These are phyloP conservation scores for Peniophora sp. DNA, from an alignment of 1,284 basidiomycete species.

Conservation along the genomic window DNA sequence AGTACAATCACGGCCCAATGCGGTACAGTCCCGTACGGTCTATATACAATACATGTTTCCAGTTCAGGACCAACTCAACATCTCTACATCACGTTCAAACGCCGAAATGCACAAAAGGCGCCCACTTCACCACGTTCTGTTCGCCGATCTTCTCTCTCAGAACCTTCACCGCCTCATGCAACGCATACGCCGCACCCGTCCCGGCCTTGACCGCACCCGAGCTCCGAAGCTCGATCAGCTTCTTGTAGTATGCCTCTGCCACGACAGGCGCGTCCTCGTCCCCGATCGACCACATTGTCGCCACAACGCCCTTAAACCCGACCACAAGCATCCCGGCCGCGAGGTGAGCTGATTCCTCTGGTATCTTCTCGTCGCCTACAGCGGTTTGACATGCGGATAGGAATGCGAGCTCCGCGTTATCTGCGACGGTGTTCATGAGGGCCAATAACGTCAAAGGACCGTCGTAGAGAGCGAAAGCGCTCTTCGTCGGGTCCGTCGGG, in stretches of 20 bases:
- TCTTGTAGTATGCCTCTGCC: slow-evolving; percentile 8
- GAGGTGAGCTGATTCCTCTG: slow-evolving; percentile 16
- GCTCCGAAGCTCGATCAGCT: background rate
- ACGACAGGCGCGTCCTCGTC: slow-evolving; percentile 9
- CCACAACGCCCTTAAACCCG: slow-evolving; percentile 14
- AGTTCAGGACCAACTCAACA: no score
- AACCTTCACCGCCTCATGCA: slow-evolving; percentile 2
- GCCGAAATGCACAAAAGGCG: background rate
- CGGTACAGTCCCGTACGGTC: no score
- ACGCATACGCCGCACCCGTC: background rate
- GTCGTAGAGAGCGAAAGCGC: slow-evolving; percentile 1
- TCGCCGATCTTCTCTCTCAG: background rate
- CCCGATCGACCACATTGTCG: slow-evolving; percentile 18
- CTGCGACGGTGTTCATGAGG: background rate
- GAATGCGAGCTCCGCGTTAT: slow-evolving; percentile 9
- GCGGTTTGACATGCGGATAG: slow-evolving; percentile 19
- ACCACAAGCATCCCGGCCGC: slow-evolving; percentile 17
- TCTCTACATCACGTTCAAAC: background rate
- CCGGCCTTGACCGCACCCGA: background rate
- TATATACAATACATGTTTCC: no score
- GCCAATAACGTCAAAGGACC: background rate
- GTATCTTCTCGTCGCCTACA: slow-evolving; percentile 10
- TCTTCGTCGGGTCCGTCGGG: background rate
- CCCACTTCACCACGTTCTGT: background rate
- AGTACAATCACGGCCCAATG: no score